Base-by-base conservation (phyloP, 2,329 filamentous ascomycete genomes). In the Cercospora nicotianae region DNA sequence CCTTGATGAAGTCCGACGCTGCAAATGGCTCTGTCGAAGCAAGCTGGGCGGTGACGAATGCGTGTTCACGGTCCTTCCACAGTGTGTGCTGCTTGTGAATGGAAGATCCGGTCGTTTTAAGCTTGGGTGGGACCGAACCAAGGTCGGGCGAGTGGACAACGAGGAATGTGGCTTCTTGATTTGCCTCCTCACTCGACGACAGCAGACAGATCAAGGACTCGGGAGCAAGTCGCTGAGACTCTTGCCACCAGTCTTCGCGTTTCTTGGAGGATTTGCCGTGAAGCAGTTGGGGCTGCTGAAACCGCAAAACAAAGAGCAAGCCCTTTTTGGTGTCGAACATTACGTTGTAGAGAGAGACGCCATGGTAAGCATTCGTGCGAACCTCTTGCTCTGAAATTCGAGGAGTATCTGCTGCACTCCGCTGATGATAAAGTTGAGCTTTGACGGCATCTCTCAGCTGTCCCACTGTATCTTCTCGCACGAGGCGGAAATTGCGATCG, bases 401-500 rank as follows among this genome's bases (percentile, higher is more conserved):
- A 36, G 33, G 12, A 36, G 33, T 36, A 36, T 36, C 33, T 36
- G 1, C 65, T 2, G 67, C 64, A 55, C 69, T 67, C 20, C 74
- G 76, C 18, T 82, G 75, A 2, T 70, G 68, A 3, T 82, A 74
- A 9, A 84, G 75, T 60, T 83, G 78, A 26, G 79, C 69, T 45
- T 79, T 78, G 2, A 86, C 81, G 59, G 90, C 89, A 8, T 88
- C 86, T 1, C 87, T 84, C 2, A 93, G 80, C 69, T 90, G 89
- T 0, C 82, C 86, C 0, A 93, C 78, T 83, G 92, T 89, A 69
- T 93, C 90, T 72, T 93, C 90, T 2, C 91, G 81, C 0, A 92
- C 80, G 0, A 93, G 82, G 0, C 91, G 88, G 70, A 91, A 94
- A 62, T 92, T 88, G 73, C 90, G 91, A 72, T 91, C 90, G 0